Evolutionary conservation across 306 rosid species (phyloP), one percentile per base, ranked within the genome.

Genomic region (Chamaecrista fasciculata): DNA sequence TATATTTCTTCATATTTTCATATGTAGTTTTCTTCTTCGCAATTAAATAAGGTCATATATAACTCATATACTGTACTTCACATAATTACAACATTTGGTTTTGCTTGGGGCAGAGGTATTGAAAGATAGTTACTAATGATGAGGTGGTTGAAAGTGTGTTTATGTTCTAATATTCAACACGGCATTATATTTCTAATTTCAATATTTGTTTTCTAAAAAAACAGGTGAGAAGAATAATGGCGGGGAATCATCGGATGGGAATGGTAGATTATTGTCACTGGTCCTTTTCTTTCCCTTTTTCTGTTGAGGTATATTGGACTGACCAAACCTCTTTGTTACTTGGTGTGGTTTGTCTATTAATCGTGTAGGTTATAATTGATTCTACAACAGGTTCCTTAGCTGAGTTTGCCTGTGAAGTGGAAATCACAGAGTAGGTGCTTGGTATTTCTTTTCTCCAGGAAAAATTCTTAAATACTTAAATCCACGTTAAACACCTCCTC

Each of bases 171-270:
- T 4, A 4, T 16, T 39, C 18, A 3, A 19, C 24, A 10, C 4
- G 11, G 11, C 26, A 26, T 64, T 25, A 28, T 25, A 9, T 46
- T 46, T 64, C 70, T 64, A 14, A 64, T n/a, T 63, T 63, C 9
- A 43, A 1, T 44, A 16, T 31, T 14, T 28, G 18, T 57, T 51
- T 23, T 0, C 4, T 0, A 11, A 16, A 62, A 37, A 37, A 24
- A 40, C 86, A 94, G 99, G 87, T 94, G 70, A 88, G 99, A 86
- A 91, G 99, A 79, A 78, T 88, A 82, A 91, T 94, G 97, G 97
- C 88, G 85, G 99, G 99, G 80, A 91, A 87, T 75, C 99, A 77
- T 76, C 90, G 99, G 50, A 94, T 94, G 99, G 99, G 99, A 88
- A 94, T 94, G 99, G 99, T 94, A 88, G 69, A 55, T 77, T 85